Evolutionary conservation across 1,284 basidiomycete species (phyloP), one percentile per base, ranked within the genome.

Genomic region (Irpex rosettiformis): DNA sequence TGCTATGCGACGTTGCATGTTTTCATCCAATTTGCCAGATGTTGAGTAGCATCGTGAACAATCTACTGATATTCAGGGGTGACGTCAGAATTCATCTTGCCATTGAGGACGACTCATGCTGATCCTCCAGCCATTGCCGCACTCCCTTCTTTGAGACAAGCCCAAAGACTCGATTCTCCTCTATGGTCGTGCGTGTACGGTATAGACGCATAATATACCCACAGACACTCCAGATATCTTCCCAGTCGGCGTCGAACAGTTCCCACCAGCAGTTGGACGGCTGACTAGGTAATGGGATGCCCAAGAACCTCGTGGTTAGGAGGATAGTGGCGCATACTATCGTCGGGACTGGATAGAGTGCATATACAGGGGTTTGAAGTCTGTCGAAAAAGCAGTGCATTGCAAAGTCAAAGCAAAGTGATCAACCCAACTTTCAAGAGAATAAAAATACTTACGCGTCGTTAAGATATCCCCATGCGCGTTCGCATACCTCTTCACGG

Each of bases 391-490:
- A 29, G 33, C 54, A 51, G 56, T 52, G 58, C 11, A 21, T 16
- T 52, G 53, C 48, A 59, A 43, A 59, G 61, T 52, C 22, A 53
- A 33, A 29, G 42, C 52, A 40, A 30, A 58, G 59, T 52, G 59
- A 57, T 64, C 63, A 66, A 64, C 56, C 54, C 49, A 33, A 3
- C 54, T 54, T 47, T 21, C 48, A 28, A 13, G 8, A 30, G 11
- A n/a, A 61, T 55, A 37, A 52, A 52, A 28, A 58, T 47, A 77
- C 90, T 68, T 70, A 94, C 93, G 90, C 91, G 69, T 96, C 94
- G 64, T 96, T 96, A 24, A 96, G 78, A 64, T 93, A 95, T 0
- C 91, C 91, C 94, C 94, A 96, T 29, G 92, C 91, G 58, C 77
- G 80, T 37, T 85, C 82, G 62, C 89, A 88, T n/a, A 85, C 87